phyloP scores from a whole-genome alignment of 805 yeast species.

The Ogataea zsoltii region DNA sequence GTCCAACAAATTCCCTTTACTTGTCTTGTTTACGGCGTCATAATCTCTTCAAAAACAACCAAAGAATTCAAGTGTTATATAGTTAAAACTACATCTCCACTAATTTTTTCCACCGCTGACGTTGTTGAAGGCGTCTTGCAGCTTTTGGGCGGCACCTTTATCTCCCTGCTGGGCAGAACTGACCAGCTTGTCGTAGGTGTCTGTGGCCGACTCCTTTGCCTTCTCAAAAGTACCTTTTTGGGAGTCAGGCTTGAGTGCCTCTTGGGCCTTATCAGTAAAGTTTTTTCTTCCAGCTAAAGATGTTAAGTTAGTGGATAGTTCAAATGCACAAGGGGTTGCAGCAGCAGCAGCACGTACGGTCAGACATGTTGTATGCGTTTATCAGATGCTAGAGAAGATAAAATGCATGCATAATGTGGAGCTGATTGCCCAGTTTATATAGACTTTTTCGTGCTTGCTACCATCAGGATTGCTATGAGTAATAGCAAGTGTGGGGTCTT shows the following conservation, averaged over 20 bases:
- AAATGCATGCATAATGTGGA: too few relatives aligned
- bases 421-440: too few relatives aligned
- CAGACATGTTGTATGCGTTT: slow-evolving; percentile 27
- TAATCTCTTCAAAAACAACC: too few relatives aligned
- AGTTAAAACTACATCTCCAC: background rate
- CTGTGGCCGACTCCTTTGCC: slow-evolving; percentile 71
- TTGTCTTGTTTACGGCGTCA: slow-evolving; percentile 60
- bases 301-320: too few relatives aligned
- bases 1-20: too few relatives aligned
- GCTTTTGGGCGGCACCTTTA: slow-evolving; percentile 70
- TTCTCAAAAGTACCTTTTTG: slow-evolving; percentile 64
- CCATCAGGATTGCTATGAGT: too few relatives aligned
- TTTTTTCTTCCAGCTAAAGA: slow-evolving; percentile 73
- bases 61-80: too few relatives aligned
- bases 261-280: slow-evolving; percentile 66
- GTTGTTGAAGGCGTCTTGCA: slow-evolving; percentile 66
- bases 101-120: slow-evolving; percentile 30
- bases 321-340: too few relatives aligned
- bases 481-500: too few relatives aligned
- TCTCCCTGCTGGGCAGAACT: slow-evolving; percentile 58
- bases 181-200: slow-evolving; percentile 64
- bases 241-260: slow-evolving; percentile 67
- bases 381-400: too few relatives aligned
- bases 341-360: too few relatives aligned
- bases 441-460: too few relatives aligned